These are phyloP conservation scores for Fusarium nelsonii DNA, from an alignment of 2,329 filamentous ascomycete species.

Conservation along the genomic window DNA sequence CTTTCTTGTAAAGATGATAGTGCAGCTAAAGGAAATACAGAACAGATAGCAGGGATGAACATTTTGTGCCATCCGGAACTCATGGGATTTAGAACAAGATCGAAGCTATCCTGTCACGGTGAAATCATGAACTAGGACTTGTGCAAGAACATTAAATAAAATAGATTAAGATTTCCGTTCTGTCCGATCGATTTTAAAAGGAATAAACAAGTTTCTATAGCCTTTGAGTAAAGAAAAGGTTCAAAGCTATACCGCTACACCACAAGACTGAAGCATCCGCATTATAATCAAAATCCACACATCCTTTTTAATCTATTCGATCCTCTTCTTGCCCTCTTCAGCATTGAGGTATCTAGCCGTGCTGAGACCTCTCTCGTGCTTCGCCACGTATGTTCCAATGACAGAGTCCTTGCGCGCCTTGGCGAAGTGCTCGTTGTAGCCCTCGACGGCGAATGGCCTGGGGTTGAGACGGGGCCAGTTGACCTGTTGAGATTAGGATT, in stretches of 20 bases:
- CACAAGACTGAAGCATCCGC: constrained; percentile 25
- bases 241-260: constrained; percentile 16
- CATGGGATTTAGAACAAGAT: no score
- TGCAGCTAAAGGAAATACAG: no score
- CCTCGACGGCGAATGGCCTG: constrained; percentile 85
- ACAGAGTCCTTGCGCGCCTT: constrained; percentile 86
- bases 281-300: constrained; percentile 17
- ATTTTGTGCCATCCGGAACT: not conserved
- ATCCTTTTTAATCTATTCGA: constrained; percentile 70
- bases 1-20: no score
- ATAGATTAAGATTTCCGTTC: constrained; percentile 12
- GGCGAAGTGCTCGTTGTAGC: constrained; percentile 86
- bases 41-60: not conserved
- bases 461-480: constrained; percentile 99
- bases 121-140: not conserved
- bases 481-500: constrained; percentile 68
- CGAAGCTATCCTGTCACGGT: no score
- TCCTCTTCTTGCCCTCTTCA: constrained; percentile 98
- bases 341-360: constrained; percentile 84
- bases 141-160: constrained; percentile 38
- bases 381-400: constrained; percentile 75
- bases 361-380: constrained; percentile 86
- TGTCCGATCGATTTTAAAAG: constrained; percentile 9
- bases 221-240: constrained; percentile 13
- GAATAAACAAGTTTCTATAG: constrained; percentile 18